Evolutionary conservation across 2,329 filamentous ascomycete genomes (phyloP), one percentile per base, ranked within the genome.

Genomic region (Chrysoporthe austroafricana): DNA sequence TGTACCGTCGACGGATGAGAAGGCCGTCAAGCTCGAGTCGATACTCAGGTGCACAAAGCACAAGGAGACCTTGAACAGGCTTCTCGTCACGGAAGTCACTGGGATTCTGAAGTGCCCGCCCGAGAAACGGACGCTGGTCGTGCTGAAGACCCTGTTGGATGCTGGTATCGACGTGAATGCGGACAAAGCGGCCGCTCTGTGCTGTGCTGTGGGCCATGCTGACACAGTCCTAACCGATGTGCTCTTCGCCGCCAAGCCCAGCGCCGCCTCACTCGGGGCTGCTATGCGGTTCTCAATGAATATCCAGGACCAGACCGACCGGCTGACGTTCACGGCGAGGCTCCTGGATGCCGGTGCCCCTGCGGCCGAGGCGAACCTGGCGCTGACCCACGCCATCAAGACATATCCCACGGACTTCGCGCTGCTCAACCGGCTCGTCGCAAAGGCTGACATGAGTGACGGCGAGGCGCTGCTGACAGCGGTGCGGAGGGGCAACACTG

Each of bases 91-190:
- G 18, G 86, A 89, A 71, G 82, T 88, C 4, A 79, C 83, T 56
- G 78, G 77, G 1, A 72, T 84, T 3, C 73, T 84, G 11, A 76
- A 80, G 64, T 76, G 77, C 2, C 77, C 75, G 0, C 73, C 75
- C 0, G 74, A 77, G 1, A 73, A 79, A 13, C 79, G 81, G 4
- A 79, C 79, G 1, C 74, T 85, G 5, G 77, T 81, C 2, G 80
- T 83, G 0, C 67, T 88, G 44, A 79, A 81, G 65, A 75, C 79
- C 0, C 78, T 89, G 0, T 73, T 89, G 1, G 77, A 80, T 1
- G 78, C 81, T 1, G 85, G 85, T 0, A 86, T 86, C 2, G 82
- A 88, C 59, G 77, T 86, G n/a, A 87, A 88, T 70, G 78, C 80
- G 1, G 79, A 82, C 66, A 82, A 86, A 36, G 85, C 81, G 0